phyloP scores from a whole-genome alignment of 352 stramenopile species.

The Phytophthora meadii region DNA sequence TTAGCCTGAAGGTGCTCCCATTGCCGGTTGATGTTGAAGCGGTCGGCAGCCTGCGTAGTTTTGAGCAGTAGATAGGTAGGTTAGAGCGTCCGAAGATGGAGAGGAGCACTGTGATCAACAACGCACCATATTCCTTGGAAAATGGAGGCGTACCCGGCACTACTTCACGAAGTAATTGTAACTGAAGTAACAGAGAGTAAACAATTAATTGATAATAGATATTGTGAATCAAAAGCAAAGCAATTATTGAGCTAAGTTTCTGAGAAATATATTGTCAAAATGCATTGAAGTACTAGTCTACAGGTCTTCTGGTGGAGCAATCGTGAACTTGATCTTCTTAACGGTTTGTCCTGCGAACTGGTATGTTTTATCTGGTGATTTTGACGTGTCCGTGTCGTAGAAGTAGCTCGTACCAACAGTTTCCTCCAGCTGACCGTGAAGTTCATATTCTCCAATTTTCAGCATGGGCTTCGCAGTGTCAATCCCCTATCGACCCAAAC shows the following conservation, averaged over 20 bases:
- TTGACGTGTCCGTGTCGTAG: slow-evolving; percentile 71
- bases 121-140: slow-evolving; percentile 28
- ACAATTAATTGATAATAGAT: not conserved
- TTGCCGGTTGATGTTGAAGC: slow-evolving; percentile 93
- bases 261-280: not conserved
- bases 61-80: slow-evolving; percentile 7
- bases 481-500: slow-evolving; percentile 52
- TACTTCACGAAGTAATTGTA: too few relatives aligned
- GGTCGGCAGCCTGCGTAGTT: slow-evolving; percentile 70
- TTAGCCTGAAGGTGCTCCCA: slow-evolving; percentile 95
- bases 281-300: slow-evolving; percentile 25
- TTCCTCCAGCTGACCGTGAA: slow-evolving; percentile 76
- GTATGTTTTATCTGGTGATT: slow-evolving; percentile 52
- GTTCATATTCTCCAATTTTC: slow-evolving; percentile 72
- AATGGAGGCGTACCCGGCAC: too few relatives aligned
- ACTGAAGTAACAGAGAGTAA: too few relatives aligned
- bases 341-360: slow-evolving; percentile 71
- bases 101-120: not conserved
- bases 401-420: slow-evolving; percentile 84
- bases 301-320: slow-evolving; percentile 57
- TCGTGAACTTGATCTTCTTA: slow-evolving; percentile 86
- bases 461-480: slow-evolving; percentile 70
- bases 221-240: not conserved
- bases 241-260: too few relatives aligned
- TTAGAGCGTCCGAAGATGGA: slow-evolving; percentile 6